Evolutionary conservation across 768 basidiomycete species (phyloP), one percentile per base, ranked within the genome.

Genomic region (Ephemerocybe angulata): DNA sequence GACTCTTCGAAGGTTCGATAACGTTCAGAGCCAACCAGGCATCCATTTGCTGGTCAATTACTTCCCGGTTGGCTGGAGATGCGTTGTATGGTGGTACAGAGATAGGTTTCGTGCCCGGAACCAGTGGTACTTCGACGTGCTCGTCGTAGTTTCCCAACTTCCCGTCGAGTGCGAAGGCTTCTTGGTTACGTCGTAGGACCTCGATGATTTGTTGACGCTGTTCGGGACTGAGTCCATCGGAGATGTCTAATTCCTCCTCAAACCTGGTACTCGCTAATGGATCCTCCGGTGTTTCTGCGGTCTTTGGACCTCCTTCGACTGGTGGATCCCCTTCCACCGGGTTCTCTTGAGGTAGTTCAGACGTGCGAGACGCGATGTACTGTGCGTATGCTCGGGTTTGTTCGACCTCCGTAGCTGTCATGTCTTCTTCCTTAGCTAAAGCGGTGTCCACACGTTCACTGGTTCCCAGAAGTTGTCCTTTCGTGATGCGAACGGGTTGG

Each of bases 1-100:
- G 76, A 55, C 74, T 73, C 6, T 56, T 50, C 0, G 73, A 75
- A 0, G 66, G 67, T 48, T 78, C 72, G 10, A 76, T 76, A 1
- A 78, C 70, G 1, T 64, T 71, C 2, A 61, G 56, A 13, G 64
- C 50, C 7, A 75, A 57, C 74, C 72, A 76, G 1, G 60, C 31
- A 25, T 64, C 56, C 25, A 70, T 56, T 49, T 70, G 68, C 33
- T 65, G 58, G 40, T n/a, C n/a, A n/a, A n/a, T n/a, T n/a, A n/a
- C n/a, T n/a, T n/a, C n/a, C n/a, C n/a, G n/a, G n/a, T n/a, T n/a
- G n/a, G n/a, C n/a, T n/a, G n/a, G n/a, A n/a, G n/a, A n/a, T n/a
- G n/a, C n/a, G n/a, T n/a, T n/a, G n/a, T n/a, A n/a, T n/a, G n/a
- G n/a, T n/a, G 69, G 63, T 2, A 70, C 12, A 0, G 66, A 68